Conservation (phyloP, 306 rosid species). For the Inga leiocalycina region DNA sequence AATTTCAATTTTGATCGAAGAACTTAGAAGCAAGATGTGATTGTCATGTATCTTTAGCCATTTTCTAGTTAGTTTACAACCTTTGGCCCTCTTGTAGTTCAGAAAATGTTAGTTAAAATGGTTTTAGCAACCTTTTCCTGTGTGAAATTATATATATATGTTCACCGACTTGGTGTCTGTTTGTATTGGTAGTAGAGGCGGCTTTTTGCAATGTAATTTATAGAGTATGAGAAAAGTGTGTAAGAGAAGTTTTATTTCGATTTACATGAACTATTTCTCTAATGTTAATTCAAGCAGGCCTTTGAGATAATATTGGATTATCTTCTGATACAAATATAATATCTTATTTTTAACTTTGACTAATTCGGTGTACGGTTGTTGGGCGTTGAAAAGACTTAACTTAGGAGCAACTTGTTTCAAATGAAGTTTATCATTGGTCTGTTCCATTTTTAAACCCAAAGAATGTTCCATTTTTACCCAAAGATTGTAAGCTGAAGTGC, state of each 20-base stretch:
- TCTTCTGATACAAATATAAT: not conserved
- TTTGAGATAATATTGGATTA: not conserved
- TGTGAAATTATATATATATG: not conserved
- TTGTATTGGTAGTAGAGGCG: too few species aligned
- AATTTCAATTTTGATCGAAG: conserved; percentile 61
- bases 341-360: not conserved
- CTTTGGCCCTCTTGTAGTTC: not conserved
- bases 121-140: not conserved
- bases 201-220: too few species aligned
- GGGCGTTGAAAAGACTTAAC: not conserved
- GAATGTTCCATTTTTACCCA: not conserved
- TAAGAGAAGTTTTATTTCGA: too few species aligned
- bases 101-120: conserved; percentile 7
- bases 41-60: conserved; percentile 21
- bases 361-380: not conserved
- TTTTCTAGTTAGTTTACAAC: not conserved
- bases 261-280: too few species aligned
- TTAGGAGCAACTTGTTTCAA: not conserved
- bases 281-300: too few species aligned
- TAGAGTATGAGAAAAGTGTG: too few species aligned
- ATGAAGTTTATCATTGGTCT: not conserved
- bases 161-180: not conserved
- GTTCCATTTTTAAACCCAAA: not conserved
- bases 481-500: too few species aligned
- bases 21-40: conserved; percentile 16